Base-by-base conservation (phyloP, 768 basidiomycete genomes). In the Tremella yokohamensis region DNA sequence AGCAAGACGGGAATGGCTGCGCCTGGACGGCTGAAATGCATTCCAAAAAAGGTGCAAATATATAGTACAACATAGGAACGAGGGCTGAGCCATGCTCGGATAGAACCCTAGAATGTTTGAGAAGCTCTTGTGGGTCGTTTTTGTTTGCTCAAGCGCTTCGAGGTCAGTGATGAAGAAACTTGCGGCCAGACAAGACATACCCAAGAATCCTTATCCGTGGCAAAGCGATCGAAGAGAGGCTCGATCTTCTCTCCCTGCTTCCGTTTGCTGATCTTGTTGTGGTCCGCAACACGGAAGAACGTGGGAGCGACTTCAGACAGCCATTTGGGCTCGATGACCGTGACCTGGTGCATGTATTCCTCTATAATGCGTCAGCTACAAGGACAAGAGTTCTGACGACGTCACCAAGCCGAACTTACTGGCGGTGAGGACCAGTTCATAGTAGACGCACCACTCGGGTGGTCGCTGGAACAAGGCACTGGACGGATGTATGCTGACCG, bases 231-330 rank as follows among this genome's bases (percentile, higher is more conserved):
- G 80, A 78, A 96, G 73, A 97, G 77, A 8, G 94, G 94, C 73
- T 94, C 90, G 64, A 96, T 96, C 84, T 92, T 96, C 54, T 73
- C 71, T 2, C 62, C 61, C 8, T 62, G 63, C 47, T 70, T 73
- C 37, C 69, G 49, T 49, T 70, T 73, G 92, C 71, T 70, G 79
- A 98, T 94, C 78, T 96, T 97, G 80, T 92, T 93, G 53, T 85
- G 88, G 77, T 98, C 96, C 1, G 94, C 92, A 44, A 99, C 91
- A 78, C 89, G 90, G 87, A 98, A 99, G 82, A 96, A 97, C 60
- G 93, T 91, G 1, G 96, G 94, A 7, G 94, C 96, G 20, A 94
- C 92, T 71, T 99, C 93, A 16, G 92, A 89, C 8, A 98, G 84
- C 96, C 94, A 99, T 76, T 96, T 96, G 3, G 96, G 94, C 74